phyloP scores from a whole-genome alignment of 768 basidiomycete species.

The Russula vinacea region DNA sequence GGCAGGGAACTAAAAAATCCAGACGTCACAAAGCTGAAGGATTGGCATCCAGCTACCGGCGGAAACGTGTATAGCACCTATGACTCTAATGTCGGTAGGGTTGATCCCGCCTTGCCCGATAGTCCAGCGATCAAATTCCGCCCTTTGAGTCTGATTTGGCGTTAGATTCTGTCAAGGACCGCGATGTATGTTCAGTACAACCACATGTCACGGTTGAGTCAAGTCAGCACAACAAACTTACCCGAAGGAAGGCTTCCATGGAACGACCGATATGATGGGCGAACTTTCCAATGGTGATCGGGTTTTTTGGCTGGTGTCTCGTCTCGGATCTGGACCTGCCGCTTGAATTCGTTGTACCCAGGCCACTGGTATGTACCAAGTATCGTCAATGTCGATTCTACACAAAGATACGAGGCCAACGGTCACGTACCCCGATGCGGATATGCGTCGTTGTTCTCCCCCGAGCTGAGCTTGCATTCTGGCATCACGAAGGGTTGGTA shows the following conservation, averaged over 20 bases:
- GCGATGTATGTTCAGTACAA: neutral
- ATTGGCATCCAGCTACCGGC: conserved; percentile 28
- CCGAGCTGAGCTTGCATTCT: conserved; percentile 4
- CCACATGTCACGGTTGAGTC: no score
- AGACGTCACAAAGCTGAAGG: conserved; percentile 12
- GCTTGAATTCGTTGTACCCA: conserved; percentile 14
- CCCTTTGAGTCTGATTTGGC: neutral
- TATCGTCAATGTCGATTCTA: neutral
- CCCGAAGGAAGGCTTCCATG: conserved; percentile 18
- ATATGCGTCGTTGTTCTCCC: conserved; percentile 14
- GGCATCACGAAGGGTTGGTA: conserved; percentile 12
- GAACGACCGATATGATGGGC: conserved; percentile 21
- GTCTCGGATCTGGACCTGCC: conserved; percentile 23
- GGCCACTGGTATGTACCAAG: conserved; percentile 16
- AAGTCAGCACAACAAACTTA: conserved; percentile 1
- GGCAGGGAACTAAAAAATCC: neutral
- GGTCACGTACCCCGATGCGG: conserved; percentile 18
- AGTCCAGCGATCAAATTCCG: conserved; percentile 3
- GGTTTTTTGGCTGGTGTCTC: conserved; percentile 13
- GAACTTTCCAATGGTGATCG: conserved; percentile 21
- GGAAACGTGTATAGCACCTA: conserved; percentile 25
- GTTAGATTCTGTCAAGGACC: neutral
- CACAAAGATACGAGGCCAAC: neutral
- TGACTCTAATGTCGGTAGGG: conserved; percentile 8
- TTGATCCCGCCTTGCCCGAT: conserved; percentile 10